Conservation (phyloP, 805 yeast genomes). For the Candida railenensis region DNA sequence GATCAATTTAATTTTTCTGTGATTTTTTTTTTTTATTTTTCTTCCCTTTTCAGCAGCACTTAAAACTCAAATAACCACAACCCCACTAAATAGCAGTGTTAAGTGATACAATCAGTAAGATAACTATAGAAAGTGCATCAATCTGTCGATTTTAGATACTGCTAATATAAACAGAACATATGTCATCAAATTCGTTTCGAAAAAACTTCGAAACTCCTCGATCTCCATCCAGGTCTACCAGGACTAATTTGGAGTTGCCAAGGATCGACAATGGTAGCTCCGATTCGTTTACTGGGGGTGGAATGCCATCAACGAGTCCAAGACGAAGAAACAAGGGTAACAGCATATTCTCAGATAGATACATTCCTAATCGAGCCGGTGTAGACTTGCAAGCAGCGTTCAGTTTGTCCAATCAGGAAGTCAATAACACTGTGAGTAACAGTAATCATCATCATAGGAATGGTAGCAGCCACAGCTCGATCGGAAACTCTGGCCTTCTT, state of each 20-base stretch:
- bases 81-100: neutral
- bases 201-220: constrained; percentile 33
- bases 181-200: constrained; percentile 1
- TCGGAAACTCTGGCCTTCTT: too few species aligned
- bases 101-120: neutral
- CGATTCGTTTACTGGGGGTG: neutral
- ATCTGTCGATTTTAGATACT: neutral
- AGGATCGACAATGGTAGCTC: constrained; percentile 24
- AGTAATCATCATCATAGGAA: constrained; percentile 28
- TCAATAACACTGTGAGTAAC: constrained; percentile 19
- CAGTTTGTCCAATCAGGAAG: constrained; percentile 48
- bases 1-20: neutral
- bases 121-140: neutral
- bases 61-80: neutral
- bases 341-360: constrained; percentile 73
- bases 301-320: constrained; percentile 40
- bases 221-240: constrained; percentile 43
- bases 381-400: constrained; percentile 86
- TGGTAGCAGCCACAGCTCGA: constrained; percentile 2
- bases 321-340: constrained; percentile 48
- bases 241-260: constrained; percentile 35
- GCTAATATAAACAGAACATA: neutral
- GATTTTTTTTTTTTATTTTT: too few species aligned
- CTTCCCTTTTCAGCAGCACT: neutral
- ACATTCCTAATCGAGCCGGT: constrained; percentile 84